phyloP scores from a whole-genome alignment of 768 basidiomycete genomes.

The Pleurotus tuber-regium region DNA sequence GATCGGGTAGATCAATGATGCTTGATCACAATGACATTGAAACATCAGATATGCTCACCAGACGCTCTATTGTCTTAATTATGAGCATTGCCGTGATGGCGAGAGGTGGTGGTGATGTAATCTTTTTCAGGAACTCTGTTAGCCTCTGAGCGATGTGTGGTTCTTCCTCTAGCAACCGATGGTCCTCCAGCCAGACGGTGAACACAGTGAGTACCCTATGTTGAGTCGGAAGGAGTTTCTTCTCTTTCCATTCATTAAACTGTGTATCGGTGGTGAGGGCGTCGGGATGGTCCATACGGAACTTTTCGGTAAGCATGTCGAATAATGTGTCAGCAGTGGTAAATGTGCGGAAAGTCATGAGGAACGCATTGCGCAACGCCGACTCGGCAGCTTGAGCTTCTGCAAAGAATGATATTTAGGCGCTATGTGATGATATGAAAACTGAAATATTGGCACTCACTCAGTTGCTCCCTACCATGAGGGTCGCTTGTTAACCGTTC shows the following conservation, averaged over 20 bases:
- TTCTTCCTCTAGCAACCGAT: slow-evolving; percentile 63
- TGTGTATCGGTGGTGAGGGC: slow-evolving; percentile 45
- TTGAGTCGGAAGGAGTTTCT: slow-evolving; percentile 61
- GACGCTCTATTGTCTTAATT: slow-evolving; percentile 48
- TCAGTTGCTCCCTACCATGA: slow-evolving; percentile 41
- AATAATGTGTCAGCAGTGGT: slow-evolving; percentile 67
- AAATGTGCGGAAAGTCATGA: slow-evolving; percentile 83
- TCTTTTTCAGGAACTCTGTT: slow-evolving; percentile 50
- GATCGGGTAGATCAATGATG: no score
- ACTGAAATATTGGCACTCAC: no score
- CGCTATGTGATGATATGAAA: no score
- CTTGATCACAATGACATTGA: no score
- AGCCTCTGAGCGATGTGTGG: slow-evolving; percentile 56
- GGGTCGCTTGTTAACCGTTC: slow-evolving; percentile 58
- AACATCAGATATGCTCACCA: slow-evolving; percentile 38
- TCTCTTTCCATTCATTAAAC: slow-evolving; percentile 62
- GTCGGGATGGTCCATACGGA: slow-evolving; percentile 51
- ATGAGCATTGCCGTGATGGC: slow-evolving; percentile 46
- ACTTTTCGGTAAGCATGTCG: slow-evolving; percentile 64
- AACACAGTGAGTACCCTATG: slow-evolving; percentile 56
- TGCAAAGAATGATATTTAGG: slow-evolving; percentile 13
- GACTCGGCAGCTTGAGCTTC: slow-evolving; percentile 26
- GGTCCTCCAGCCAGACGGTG: slow-evolving; percentile 59
- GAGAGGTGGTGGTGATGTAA: slow-evolving; percentile 37
- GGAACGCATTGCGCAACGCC: slow-evolving; percentile 59